Conservation (phyloP, 768 basidiomycete genomes). For the Psilocybe tampanensis region DNA sequence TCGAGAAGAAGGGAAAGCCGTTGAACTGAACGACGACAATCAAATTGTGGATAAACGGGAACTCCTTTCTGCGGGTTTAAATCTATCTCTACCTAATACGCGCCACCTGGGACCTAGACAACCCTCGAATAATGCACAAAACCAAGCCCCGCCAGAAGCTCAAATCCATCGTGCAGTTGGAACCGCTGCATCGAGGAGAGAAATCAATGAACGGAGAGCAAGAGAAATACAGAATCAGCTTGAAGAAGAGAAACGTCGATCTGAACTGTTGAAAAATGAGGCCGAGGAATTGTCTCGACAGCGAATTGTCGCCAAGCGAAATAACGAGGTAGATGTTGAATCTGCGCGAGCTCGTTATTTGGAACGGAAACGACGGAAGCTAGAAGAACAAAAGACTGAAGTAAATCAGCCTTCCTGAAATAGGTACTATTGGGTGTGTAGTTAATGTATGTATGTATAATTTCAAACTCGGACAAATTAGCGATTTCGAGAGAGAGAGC, state of each 20-base stretch:
- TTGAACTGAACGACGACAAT: slow-evolving; percentile 97
- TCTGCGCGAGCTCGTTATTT: slow-evolving; percentile 76
- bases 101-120: slow-evolving; percentile 59
- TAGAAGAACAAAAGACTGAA: slow-evolving; percentile 45
- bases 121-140: slow-evolving; percentile 21
- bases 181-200: slow-evolving; percentile 73
- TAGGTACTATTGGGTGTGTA: slow-evolving; percentile 3
- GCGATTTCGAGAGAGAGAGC: background rate
- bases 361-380: slow-evolving; percentile 75
- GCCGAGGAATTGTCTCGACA: slow-evolving; percentile 67
- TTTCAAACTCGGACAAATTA: slow-evolving; percentile 7
- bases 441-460: slow-evolving; percentile 11
- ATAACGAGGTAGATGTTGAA: slow-evolving; percentile 72
- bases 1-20: slow-evolving; percentile 72
- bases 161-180: slow-evolving; percentile 80
- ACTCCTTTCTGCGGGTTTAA: slow-evolving; percentile 88
- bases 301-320: slow-evolving; percentile 71
- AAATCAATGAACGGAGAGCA: slow-evolving; percentile 83
- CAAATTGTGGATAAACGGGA: slow-evolving; percentile 97
- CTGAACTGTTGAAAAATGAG: slow-evolving; percentile 55
- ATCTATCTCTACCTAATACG: slow-evolving; percentile 84
- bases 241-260: slow-evolving; percentile 68
- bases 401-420: slow-evolving; percentile 1
- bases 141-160: slow-evolving; percentile 22
- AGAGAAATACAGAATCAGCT: slow-evolving; percentile 80